Evolutionary conservation across 306 rosid genomes (phyloP).

Genomic region (Casuarina equisetifolia): DNA sequence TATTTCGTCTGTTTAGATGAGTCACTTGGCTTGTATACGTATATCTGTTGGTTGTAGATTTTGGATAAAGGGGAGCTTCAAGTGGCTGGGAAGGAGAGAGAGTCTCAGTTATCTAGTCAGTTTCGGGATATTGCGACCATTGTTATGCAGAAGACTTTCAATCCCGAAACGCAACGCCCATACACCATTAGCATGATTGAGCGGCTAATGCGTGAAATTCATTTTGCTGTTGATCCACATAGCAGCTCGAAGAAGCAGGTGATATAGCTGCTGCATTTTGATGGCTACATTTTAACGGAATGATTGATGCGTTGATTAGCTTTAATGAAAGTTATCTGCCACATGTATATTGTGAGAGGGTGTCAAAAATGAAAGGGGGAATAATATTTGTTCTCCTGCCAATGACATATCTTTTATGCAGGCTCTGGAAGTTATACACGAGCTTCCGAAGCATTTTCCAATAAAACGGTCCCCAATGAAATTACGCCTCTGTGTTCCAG

Average conservation of each 20-base stretch:
- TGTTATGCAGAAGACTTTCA: slow-evolving; percentile 92
- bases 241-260: slow-evolving; percentile 91
- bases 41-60: slow-evolving; percentile 39
- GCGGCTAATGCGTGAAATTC: slow-evolving; percentile 84
- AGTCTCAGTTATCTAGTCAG: slow-evolving; percentile 78
- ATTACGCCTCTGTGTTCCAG: slow-evolving; percentile 56
- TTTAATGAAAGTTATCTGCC: background rate
- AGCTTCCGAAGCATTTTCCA: slow-evolving; percentile 90
- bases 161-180: slow-evolving; percentile 92
- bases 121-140: slow-evolving; percentile 94
- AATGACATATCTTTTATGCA: slow-evolving; percentile 34
- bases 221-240: slow-evolving; percentile 85
- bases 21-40: background rate
- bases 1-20: slow-evolving; percentile 1
- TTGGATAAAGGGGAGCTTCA: slow-evolving; percentile 94
- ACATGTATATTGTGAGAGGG: background rate
- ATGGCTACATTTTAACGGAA: background rate
- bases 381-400: background rate
- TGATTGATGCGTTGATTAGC: background rate
- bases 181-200: slow-evolving; percentile 95
- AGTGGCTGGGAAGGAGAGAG: slow-evolving; percentile 97
- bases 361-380: background rate
- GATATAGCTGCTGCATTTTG: background rate
- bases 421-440: slow-evolving; percentile 96
- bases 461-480: slow-evolving; percentile 90